Conservation (phyloP, 2,329 filamentous ascomycete genomes). For the Fusarium austroafricanum region DNA sequence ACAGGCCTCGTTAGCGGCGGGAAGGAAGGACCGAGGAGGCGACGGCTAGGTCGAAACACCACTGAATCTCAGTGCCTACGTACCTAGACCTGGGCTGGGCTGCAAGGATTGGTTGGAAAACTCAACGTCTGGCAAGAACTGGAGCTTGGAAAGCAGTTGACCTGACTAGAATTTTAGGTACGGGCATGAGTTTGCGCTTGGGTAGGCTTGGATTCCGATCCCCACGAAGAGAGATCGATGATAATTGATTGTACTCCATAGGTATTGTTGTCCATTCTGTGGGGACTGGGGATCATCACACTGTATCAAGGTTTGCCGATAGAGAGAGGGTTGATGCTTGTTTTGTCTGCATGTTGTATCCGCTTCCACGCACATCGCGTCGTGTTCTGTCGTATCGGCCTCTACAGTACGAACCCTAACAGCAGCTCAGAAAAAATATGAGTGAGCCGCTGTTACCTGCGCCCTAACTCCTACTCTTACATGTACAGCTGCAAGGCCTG, state of each 20-base stretch:
- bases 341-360: conserved; percentile 9
- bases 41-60: conserved; percentile 5
- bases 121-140: conserved; percentile 28
- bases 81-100: conserved; percentile 1
- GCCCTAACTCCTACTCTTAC: background rate
- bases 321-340: conserved; percentile 8
- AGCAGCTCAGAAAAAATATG: background rate
- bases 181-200: no score
- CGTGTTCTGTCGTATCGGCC: conserved; percentile 28
- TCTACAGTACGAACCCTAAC: conserved; percentile 22
- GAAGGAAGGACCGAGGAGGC: conserved; percentile 30
- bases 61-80: background rate
- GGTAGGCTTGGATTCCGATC: conserved; percentile 9
- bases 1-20: conserved; percentile 39
- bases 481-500: conserved; percentile 35
- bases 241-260: background rate
- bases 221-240: conserved; percentile 19
- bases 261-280: no score
- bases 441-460: conserved; percentile 15
- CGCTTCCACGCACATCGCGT: conserved; percentile 16
- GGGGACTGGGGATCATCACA: background rate
- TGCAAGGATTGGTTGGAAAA: conserved; percentile 20
- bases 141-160: background rate
- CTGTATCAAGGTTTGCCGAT: background rate
- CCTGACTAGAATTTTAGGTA: no score